These are phyloP conservation scores for Physcomitrium patens DNA, from an alignment of 225 moss, liverwort and hornwort genomes.

Conservation along the genomic window DNA sequence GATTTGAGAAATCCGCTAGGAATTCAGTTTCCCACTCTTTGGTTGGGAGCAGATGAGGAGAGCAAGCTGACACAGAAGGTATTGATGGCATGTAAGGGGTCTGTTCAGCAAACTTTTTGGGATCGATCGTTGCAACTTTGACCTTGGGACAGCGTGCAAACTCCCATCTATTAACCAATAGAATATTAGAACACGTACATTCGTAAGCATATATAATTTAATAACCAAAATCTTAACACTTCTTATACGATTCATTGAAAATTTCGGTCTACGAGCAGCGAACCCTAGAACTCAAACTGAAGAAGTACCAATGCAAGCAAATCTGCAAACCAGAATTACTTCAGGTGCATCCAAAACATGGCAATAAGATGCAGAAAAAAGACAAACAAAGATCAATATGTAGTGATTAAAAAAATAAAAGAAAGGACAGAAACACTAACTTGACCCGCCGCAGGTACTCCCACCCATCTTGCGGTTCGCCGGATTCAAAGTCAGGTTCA, in stretches of 20 bases:
- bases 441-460: conserved; percentile 96
- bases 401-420: background rate
- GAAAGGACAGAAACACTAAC: conserved; percentile 42
- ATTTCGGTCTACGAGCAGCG: conserved; percentile 23
- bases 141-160: conserved; percentile 92
- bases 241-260: background rate
- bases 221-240: background rate
- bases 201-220: background rate
- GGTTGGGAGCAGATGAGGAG: conserved; percentile 72
- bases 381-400: conserved; percentile 3
- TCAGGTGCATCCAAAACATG: conserved; percentile 5
- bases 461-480: conserved; percentile 95
- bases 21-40: conserved; percentile 85
- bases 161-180: conserved; percentile 70
- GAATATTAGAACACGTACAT: conserved; percentile 7
- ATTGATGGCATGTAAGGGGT: conserved; percentile 90
- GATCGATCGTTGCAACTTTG: conserved; percentile 78
- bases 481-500: conserved; percentile 93
- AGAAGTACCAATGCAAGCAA: conserved; percentile 26
- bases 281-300: conserved; percentile 31
- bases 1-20: conserved; percentile 70
- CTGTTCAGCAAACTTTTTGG: conserved; percentile 77
- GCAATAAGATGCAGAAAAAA: background rate
- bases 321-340: conserved; percentile 26
- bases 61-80: conserved; percentile 63